These are phyloP conservation scores for Nelumbo lutea DNA, from an alignment of 164 flowering plant genomes.

Conservation along the genomic window DNA sequence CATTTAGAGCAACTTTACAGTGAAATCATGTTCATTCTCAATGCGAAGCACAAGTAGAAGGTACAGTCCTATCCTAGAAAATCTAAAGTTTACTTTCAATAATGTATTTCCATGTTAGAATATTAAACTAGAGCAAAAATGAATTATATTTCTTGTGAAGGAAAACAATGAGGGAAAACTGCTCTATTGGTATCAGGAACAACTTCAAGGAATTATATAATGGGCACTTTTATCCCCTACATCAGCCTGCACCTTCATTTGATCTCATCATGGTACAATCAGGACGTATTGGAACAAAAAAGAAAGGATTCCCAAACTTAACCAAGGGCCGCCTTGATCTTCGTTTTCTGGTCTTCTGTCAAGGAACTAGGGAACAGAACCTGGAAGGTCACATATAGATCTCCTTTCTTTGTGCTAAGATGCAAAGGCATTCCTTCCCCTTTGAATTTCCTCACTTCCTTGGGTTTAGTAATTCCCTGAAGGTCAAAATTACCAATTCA, in stretches of 20 bases:
- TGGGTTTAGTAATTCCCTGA: conserved; percentile 92
- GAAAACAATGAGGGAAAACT: not conserved
- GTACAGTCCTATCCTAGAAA: too few species aligned
- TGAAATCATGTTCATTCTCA: too few species aligned
- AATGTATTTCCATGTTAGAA: not conserved
- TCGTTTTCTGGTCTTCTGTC: conserved; percentile 85
- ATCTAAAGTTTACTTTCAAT: too few species aligned
- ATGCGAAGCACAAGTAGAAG: too few species aligned
- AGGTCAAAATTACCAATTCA: not conserved
- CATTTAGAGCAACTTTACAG: too few species aligned
- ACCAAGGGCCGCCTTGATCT: conserved; percentile 64
- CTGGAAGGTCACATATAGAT: conserved; percentile 78
- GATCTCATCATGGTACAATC: conserved; percentile 31
- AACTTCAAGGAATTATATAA: not conserved
- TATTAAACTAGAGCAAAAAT: not conserved
- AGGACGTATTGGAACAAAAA: conserved; percentile 14
- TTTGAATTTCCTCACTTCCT: conserved; percentile 83
- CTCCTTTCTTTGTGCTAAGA: conserved; percentile 83
- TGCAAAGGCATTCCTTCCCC: conserved; percentile 99
- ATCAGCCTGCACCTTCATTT: not conserved
- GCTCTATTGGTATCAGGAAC: not conserved
- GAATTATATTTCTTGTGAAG: not conserved
- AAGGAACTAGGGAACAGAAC: conserved; percentile 83
- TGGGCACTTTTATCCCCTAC: not conserved
- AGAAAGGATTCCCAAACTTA: conserved; percentile 18